Evolutionary conservation across 495 filamentous ascomycete species (phyloP).

Genomic region (Hypoxylon crocopeplum): DNA sequence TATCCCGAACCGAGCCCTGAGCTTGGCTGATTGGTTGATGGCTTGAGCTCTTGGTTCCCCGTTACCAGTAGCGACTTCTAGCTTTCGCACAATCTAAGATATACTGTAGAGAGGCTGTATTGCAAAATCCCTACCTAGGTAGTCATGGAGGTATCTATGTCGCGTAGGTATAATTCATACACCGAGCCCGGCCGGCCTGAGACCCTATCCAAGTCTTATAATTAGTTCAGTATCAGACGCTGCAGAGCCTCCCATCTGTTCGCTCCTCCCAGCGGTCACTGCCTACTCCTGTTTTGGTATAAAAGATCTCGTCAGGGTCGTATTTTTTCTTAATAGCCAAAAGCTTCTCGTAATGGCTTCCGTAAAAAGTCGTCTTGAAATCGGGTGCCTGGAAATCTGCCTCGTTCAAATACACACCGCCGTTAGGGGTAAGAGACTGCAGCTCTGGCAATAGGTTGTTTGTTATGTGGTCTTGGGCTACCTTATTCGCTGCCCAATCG

Average conservation of each 20-base stretch:
- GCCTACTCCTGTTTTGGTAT: conserved; percentile 56
- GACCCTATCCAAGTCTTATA: too few species aligned
- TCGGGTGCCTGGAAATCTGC: conserved; percentile 49
- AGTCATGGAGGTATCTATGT: too few species aligned
- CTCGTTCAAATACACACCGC: conserved; percentile 46
- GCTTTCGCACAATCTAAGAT: too few species aligned
- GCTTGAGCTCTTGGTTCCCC: too few species aligned
- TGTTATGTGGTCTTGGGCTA: conserved; percentile 6
- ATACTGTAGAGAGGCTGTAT: too few species aligned
- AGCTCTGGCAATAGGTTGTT: conserved; percentile 1
- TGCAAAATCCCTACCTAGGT: too few species aligned
- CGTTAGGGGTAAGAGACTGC: conserved; percentile 9
- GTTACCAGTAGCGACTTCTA: too few species aligned
- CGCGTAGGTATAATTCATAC: too few species aligned
- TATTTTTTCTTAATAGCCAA: conserved; percentile 56
- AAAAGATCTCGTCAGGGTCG: conserved; percentile 56
- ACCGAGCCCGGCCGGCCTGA: too few species aligned
- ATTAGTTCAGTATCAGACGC: background rate
- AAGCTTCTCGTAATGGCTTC: conserved; percentile 50
- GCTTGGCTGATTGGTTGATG: too few species aligned
- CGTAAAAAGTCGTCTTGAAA: conserved; percentile 45
- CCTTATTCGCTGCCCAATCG: conserved; percentile 9
- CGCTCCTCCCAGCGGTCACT: conserved; percentile 45
- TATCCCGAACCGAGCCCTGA: too few species aligned
- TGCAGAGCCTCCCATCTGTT: conserved; percentile 20